A percentile compares a stretch with the other conserved stretches of the same genome.
Conservation (phyloP, 1,139 yeast genomes). For the Pichia sp. region DNA sequence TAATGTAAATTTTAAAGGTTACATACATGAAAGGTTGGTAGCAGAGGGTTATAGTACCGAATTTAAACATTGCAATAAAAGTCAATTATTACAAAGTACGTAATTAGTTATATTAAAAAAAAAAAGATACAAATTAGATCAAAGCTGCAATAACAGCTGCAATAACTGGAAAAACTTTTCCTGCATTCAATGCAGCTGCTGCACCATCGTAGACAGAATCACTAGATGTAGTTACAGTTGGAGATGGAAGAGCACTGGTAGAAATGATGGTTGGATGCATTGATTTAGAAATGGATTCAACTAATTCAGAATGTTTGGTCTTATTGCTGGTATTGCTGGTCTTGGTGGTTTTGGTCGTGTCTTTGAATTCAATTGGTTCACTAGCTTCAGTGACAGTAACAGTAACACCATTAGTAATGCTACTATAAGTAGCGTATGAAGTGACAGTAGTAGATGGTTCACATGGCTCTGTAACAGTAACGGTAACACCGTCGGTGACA, state of each 20-base stretch:
- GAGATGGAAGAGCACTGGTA: not conserved
- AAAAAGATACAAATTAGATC: not conserved
- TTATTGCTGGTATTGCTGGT: no score
- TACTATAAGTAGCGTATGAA: conserved; percentile 10
- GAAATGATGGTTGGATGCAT: conserved; percentile 8
- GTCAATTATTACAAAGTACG: no score
- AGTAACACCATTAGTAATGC: conserved; percentile 13
- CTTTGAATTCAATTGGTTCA: conserved; percentile 14
- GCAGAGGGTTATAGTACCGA: no score
- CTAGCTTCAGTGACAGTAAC: conserved; percentile 7
- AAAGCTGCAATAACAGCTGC: not conserved
- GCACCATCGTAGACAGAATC: not conserved
- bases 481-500: conserved; percentile 12
- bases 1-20: no score
- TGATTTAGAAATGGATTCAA: no score
- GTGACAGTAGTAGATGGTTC: not conserved
- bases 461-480: conserved; percentile 17
- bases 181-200: not conserved
- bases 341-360: no score
- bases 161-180: not conserved
- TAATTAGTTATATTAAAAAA: no score
- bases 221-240: not conserved
- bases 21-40: no score
- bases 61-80: not conserved
- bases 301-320: no score